A percentile compares a stretch with the other conserved stretches of the same genome.
Evolutionary conservation across 106 monocot genomes (phyloP).

Genomic region (Dactylorhiza incarnata): DNA sequence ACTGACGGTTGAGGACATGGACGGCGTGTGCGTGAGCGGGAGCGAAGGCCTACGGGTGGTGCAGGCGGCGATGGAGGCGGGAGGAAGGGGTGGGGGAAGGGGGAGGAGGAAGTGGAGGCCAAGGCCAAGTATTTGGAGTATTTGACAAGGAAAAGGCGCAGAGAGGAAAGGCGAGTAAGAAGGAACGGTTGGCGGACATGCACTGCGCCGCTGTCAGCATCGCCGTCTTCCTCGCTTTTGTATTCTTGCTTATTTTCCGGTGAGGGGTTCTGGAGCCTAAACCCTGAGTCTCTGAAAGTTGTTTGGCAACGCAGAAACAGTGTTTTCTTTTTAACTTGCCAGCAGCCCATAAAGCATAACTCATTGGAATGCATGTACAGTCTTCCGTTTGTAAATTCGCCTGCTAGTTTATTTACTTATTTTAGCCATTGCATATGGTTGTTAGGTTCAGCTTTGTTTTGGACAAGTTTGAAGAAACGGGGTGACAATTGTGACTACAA

Average conservation of each 20-base stretch:
- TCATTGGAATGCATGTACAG: no score
- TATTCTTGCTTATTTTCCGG: conserved; percentile 14
- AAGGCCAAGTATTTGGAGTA: conserved; percentile 31
- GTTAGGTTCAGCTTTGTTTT: no score
- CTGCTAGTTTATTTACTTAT: no score
- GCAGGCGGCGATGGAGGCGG: conserved; percentile 28
- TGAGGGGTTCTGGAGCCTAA: background rate
- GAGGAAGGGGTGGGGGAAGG: conserved; percentile 20
- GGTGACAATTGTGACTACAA: no score
- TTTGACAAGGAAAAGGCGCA: conserved; percentile 33
- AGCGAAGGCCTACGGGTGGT: conserved; percentile 41
- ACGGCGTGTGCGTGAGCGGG: conserved; percentile 60
- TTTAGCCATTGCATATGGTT: no score
- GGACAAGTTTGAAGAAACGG: no score
- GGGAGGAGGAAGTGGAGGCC: conserved; percentile 11
- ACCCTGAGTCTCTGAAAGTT: background rate
- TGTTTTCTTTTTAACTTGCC: no score
- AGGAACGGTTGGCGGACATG: conserved; percentile 45
- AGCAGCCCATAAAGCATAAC: no score
- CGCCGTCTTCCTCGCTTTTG: conserved; percentile 22
- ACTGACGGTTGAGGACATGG: conserved; percentile 61
- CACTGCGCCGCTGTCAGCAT: conserved; percentile 21
- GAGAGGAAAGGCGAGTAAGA: conserved; percentile 36
- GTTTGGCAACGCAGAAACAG: no score
- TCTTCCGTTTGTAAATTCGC: no score